Base-by-base conservation (phyloP, 495 filamentous ascomycete genomes). In the Penicillium pancosmium region DNA sequence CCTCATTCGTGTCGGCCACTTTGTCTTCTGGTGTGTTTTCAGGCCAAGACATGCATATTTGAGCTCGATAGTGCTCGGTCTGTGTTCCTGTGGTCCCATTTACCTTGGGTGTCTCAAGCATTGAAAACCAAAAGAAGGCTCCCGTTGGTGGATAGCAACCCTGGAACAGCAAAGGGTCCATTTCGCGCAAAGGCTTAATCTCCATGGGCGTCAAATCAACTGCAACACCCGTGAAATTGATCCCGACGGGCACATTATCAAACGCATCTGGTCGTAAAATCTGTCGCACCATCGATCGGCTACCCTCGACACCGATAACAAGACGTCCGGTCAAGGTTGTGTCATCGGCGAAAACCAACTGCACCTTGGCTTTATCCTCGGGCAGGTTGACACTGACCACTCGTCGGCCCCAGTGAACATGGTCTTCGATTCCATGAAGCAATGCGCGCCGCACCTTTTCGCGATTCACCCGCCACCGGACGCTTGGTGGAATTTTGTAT, bases 101-200 rank as follows among this genome's bases (percentile, higher is more conserved):
- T 5, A 55, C 48, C 12, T 55, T 46, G 10, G 70, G 72, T 11
- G 69, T 71, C 40, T 78, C 74, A 6, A 81, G 73, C 62, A 67
- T 68, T 16, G 60, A 75, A 55, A 80, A 84, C 75, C 79, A 86
- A 15, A 86, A 63, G 65, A 79, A 87, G 0, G 74, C 73, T 5
- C 79, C 74, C 9, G 84, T 81, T 23, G 68, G 59, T 0, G 85
- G 84, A 50, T 86, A 73, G 19, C 78, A 77, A 6, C 84, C 82
- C 61, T 87, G 84, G 27, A 88, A 81, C 34, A 88, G 78, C 13
- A 83, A 72, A 1, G 84, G 83, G 55, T 87, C 84, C 35, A 86
- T 76, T 6, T 70, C 73, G 1, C 76, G 67, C 47, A 86, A 66
- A 0, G 68, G 69, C 2, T 75, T 65, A 46, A 80, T 73, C 35